Evolutionary conservation across 805 yeast species (phyloP).

Genomic region (Priceomyces castillae): DNA sequence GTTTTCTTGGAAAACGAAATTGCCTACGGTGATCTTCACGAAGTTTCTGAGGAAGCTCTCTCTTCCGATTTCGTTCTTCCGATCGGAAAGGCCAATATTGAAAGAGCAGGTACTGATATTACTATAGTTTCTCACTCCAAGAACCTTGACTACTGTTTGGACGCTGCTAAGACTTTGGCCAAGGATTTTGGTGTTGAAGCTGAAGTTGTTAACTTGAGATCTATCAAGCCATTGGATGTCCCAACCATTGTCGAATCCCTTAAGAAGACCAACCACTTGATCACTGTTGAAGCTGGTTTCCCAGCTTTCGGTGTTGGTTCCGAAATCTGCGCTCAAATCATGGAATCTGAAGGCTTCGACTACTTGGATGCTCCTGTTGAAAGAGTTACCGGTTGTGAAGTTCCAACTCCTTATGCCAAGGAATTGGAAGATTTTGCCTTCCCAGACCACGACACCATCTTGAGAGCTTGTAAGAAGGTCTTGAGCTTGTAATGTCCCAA

Average conservation of each 20-base stretch:
- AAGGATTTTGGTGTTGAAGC: constrained; percentile 84
- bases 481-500: constrained; percentile 52
- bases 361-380: constrained; percentile 97
- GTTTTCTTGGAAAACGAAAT: constrained; percentile 95
- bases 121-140: constrained; percentile 90
- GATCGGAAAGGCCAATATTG: constrained; percentile 93
- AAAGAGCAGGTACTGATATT: constrained; percentile 87
- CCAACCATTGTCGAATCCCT: constrained; percentile 82
- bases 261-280: constrained; percentile 94
- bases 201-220: constrained; percentile 93
- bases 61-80: constrained; percentile 89
- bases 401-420: constrained; percentile 97
- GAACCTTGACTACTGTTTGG: constrained; percentile 79
- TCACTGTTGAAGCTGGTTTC: constrained; percentile 96
- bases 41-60: constrained; percentile 82
- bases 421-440: constrained; percentile 96
- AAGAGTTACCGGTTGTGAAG: constrained; percentile 99
- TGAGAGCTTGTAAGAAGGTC: constrained; percentile 81
- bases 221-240: constrained; percentile 94
- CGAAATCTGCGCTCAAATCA: constrained; percentile 93
- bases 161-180: constrained; percentile 86
- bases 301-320: constrained; percentile 99
- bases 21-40: constrained; percentile 88
- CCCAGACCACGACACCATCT: constrained; percentile 92
- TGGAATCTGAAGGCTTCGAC: constrained; percentile 98